Base-by-base conservation (phyloP, 1,139 yeast genomes). In the Suhomyces bribrorum region DNA sequence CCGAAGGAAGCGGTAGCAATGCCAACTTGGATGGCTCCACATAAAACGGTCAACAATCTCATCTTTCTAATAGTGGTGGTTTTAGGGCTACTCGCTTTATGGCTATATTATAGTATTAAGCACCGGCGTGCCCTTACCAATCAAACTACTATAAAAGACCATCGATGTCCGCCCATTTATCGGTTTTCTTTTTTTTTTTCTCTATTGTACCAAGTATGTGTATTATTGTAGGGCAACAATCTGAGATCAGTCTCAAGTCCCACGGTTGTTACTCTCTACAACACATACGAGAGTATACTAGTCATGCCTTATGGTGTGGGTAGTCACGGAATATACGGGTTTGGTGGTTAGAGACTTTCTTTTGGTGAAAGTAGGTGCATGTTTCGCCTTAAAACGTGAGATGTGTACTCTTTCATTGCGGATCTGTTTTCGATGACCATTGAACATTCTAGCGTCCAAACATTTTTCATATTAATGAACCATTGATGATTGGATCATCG, bases 141-240 rank as follows among this genome's bases (percentile, higher is more conserved):
- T 11, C 14, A 5, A 17, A n/a, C 27, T 16, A 36, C 32, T 45
- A 45, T 44, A 44, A 40, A 40, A 20, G 22, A 14, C 13, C 7
- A 28, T 16, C 33, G 22, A 16, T 14, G 16, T 20, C 29, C 30
- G 7, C 24, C 26, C 44, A 36, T 37, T 40, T 38, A 7, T 5
- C 12, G 26, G 31, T 26, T 33, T 40, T 17, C n/a, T n/a, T 27
- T 18, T 26, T 46, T 50, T 53, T 51, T 36, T 45, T 56, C 71
- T 52, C 51, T 62, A 69, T 71, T 70, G 75, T 72, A 71, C 75
- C 20, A 52, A 56, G 77, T 56, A 69, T 69, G 71, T 60, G 76
- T 72, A 72, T 72, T 72, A 72, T 72, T 72, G 77, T 72, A 71
- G 77, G 74, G 77, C 69, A 58, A 51, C 68, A 58, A 57, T 58